Base-by-base conservation (phyloP, 352 stramenopile genomes). In the Thraustochytrium sp. region DNA sequence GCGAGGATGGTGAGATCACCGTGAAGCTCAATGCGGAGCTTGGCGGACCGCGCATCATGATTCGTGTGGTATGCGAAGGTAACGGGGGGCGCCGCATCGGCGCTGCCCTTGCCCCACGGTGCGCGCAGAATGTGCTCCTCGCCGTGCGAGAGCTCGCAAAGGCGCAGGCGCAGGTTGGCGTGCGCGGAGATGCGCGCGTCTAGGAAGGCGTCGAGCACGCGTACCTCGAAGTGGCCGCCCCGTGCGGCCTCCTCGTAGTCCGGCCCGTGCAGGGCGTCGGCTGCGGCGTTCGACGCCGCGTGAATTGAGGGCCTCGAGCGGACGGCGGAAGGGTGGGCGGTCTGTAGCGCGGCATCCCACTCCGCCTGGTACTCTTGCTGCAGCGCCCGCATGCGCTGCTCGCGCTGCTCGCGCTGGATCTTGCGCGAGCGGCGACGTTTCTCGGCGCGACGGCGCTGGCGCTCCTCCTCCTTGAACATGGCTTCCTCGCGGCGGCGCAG, bases 361-460 rank as follows among this genome's bases (percentile, higher is more conserved):
- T 77, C 65, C 31, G 21, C 13, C 31, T 77, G 42, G 31, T 77
- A 77, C 26, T 77, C 65, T 11, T 72, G 9, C 23, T 77, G 9
- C 8, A 77, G 65, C 64, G 68, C 65, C 8, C 65, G 65, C 5
- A 77, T 13, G 18, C 65, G 65, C 65, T 77, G 29, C 40, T 77
- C 65, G 23, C 65, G 65, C 46, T 29, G 21, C 46, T 77, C 65
- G 8, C 26, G 40, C 46, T 77, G 42, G 11, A 23, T 13, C 23
- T 36, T 11, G 5, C 42, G 42, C 18, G 23, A 18, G 1, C 65
- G 29, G 26, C 65, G 40, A 8, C 49, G 23, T 26, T 77, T 77
- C 46, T 77, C 65, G 16, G 49, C 11, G 9, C 64, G 38, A 21
- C 49, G 29, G 23, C 65, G 65, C 34, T 77, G 49, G 5, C 65